Percentiles rank a stretch among this genome's conserved stretches.
phyloP scores from a whole-genome alignment of 129 eudicot genomes.

The Artemisia tridentata region DNA sequence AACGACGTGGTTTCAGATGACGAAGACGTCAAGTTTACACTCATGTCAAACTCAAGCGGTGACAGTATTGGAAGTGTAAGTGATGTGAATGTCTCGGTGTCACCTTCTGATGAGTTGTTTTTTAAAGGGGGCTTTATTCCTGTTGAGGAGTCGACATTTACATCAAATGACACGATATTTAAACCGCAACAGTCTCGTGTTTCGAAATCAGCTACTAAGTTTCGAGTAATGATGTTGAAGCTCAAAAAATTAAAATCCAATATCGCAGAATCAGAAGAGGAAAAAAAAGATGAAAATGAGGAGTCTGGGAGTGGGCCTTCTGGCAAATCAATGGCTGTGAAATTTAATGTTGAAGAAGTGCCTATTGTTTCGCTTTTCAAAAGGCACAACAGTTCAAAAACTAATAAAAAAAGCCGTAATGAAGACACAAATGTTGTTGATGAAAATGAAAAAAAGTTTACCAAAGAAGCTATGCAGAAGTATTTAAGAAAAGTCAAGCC shows the following conservation, averaged over 20 bases:
- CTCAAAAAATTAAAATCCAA: slow-evolving; percentile 54
- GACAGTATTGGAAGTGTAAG: slow-evolving; percentile 23
- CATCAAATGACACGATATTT: slow-evolving; percentile 25
- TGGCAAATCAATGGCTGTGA: too few species aligned
- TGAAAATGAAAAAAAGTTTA: slow-evolving; percentile 50
- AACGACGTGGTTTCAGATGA: slow-evolving; percentile 21
- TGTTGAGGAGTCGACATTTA: slow-evolving; percentile 23
- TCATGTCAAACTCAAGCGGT: slow-evolving; percentile 37
- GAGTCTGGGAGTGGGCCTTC: slow-evolving; percentile 7
- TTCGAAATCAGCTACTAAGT: slow-evolving; percentile 60
- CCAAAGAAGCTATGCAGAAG: slow-evolving; percentile 66
- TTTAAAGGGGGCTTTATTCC: slow-evolving; percentile 63
- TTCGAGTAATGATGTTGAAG: slow-evolving; percentile 67
- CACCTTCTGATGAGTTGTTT: slow-evolving; percentile 66
- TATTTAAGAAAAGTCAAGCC: slow-evolving; percentile 84
- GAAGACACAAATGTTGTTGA: slow-evolving; percentile 13
- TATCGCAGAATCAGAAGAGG: slow-evolving; percentile 13
- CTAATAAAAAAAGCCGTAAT: slow-evolving; percentile 15
- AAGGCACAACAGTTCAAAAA: slow-evolving; percentile 51
- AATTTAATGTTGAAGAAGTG: slow-evolving; percentile 54
- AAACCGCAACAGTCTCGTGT: slow-evolving; percentile 45
- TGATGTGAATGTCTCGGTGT: slow-evolving; percentile 35
- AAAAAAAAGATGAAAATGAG: slow-evolving; percentile 3
- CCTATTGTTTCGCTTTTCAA: slow-evolving; percentile 61
- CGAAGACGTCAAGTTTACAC: slow-evolving; percentile 47